These are phyloP conservation scores for Periconia sp. DNA, from an alignment of 2,329 filamentous ascomycete genomes.

Conservation along the genomic window DNA sequence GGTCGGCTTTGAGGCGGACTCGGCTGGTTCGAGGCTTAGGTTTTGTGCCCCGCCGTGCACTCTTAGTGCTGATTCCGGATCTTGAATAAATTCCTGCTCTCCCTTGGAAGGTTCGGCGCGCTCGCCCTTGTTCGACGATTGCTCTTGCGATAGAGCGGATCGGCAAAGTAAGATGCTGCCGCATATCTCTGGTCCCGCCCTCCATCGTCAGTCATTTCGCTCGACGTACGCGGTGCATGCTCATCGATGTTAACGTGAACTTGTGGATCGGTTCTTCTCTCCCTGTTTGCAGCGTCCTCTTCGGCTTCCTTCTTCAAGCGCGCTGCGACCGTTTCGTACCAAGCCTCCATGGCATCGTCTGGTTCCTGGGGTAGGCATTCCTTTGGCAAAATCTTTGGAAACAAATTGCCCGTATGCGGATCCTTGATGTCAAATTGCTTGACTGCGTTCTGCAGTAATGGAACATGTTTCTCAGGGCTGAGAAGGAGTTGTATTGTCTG, in stretches of 20 bases:
- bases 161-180: constrained; percentile 52
- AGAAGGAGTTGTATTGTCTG: constrained; percentile 88
- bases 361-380: constrained; percentile 70
- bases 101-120: too few relatives aligned
- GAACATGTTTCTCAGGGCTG: constrained; percentile 83
- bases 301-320: constrained; percentile 67
- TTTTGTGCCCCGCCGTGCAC: too few relatives aligned
- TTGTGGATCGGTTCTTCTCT: constrained; percentile 11
- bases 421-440: constrained; percentile 74
- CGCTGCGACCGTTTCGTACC: constrained; percentile 79
- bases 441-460: constrained; percentile 79
- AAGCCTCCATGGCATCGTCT: constrained; percentile 78
- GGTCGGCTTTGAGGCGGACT: too few relatives aligned
- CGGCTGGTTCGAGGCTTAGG: too few relatives aligned
- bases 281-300: constrained; percentile 42
- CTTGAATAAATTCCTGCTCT: too few relatives aligned
- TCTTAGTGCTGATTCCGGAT: too few relatives aligned
- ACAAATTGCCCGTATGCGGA: constrained; percentile 61
- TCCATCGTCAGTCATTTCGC: constrained; percentile 39
- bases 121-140: too few relatives aligned
- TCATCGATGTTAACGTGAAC: constrained; percentile 24
- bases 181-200: constrained; percentile 47
- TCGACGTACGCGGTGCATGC: constrained; percentile 30
- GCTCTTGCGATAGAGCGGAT: constrained; percentile 52
- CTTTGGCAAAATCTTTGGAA: constrained; percentile 66